Evolutionary conservation across 108 stramenopile species (phyloP), one percentile per base, ranked within the genome.

Genomic region (Skeletonema costatum): DNA sequence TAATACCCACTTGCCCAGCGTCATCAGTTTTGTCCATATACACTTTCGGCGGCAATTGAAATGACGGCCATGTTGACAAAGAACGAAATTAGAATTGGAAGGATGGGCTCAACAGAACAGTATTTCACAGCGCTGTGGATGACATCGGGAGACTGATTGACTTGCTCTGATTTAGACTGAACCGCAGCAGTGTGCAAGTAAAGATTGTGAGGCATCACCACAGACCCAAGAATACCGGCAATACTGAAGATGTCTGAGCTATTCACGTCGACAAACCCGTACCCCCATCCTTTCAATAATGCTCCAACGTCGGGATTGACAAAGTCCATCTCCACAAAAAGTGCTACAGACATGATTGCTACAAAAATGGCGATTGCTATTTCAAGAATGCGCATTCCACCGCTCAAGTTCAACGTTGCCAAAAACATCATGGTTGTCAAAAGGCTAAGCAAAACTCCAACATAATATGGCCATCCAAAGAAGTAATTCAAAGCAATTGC

Each of bases 151-250:
- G 59, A 68, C 32, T 72, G 70, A 10, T 84, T 74, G 60, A 92
- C 80, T 3, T 88, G 63, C 5, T 42, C 65, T 17, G 82, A 59
- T 9, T 92, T 70, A 4, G 75, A 75, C 59, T 92, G 91, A 3
- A 92, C 83, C 0, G 92, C 88, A 25, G 90, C 95, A 9, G 90
- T 90, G 76, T 96, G 95, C 3, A 96, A 82, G 64, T 92, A 96
- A 4, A 96, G 68, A 69, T 94, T 96, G 78, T 96, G 95, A 1
- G 95, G 95, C 95, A 96, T 96, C 70, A 93, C 90, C 7, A 96
- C 92, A 0, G 89, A 86, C 51, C 91, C 91, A 25, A 94, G 42
- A 42, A 94, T 90, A 11, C 93, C 92, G 1, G 93, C 81, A 6
- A 89, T 86, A 13, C 78, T 61, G 41, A 89, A 87, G 32, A 89